A percentile compares a stretch with the other conserved stretches of the same genome.
Conservation (phyloP, 345 rosid genomes). For the Citrus hindsii region DNA sequence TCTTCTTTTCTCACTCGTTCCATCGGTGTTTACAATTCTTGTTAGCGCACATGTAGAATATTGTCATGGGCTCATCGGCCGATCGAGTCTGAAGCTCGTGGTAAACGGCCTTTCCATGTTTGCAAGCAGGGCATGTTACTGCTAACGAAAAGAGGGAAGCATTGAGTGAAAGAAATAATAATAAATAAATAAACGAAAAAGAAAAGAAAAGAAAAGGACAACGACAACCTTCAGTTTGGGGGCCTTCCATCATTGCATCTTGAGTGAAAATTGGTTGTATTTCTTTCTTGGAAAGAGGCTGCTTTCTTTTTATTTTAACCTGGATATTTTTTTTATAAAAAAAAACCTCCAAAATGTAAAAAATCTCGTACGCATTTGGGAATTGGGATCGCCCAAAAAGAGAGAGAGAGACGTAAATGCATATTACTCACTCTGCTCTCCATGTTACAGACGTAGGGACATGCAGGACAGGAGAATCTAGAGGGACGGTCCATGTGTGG, state of each 20-base stretch:
- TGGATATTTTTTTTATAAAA: neutral
- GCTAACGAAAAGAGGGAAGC: slow-evolving; percentile 7
- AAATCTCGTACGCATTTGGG: neutral
- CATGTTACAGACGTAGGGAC: slow-evolving; percentile 49
- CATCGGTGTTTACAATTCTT: slow-evolving; percentile 44
- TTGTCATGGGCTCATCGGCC: slow-evolving; percentile 66
- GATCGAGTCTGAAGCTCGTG: slow-evolving; percentile 61
- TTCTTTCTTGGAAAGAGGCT: slow-evolving; percentile 44
- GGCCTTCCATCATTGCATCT: slow-evolving; percentile 48
- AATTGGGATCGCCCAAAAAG: neutral
- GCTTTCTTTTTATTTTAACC: slow-evolving; percentile 58
- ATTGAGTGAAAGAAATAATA: neutral
- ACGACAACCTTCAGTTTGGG: slow-evolving; percentile 48
- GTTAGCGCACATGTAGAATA: slow-evolving; percentile 59
- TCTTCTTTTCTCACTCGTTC: slow-evolving; percentile 25
- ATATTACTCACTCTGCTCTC: slow-evolving; percentile 31
- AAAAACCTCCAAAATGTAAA: neutral
- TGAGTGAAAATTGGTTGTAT: slow-evolving; percentile 49
- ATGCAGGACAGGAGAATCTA: slow-evolving; percentile 52
- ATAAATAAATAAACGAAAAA: neutral
- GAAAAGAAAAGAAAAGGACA: neutral
- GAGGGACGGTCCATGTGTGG: slow-evolving; percentile 33
- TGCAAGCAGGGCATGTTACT: slow-evolving; percentile 60
- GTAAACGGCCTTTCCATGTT: slow-evolving; percentile 49
- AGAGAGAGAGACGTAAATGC: neutral